Conservation (phyloP, 2,329 filamentous ascomycete genomes). For the Aspergillus chevalieri region DNA sequence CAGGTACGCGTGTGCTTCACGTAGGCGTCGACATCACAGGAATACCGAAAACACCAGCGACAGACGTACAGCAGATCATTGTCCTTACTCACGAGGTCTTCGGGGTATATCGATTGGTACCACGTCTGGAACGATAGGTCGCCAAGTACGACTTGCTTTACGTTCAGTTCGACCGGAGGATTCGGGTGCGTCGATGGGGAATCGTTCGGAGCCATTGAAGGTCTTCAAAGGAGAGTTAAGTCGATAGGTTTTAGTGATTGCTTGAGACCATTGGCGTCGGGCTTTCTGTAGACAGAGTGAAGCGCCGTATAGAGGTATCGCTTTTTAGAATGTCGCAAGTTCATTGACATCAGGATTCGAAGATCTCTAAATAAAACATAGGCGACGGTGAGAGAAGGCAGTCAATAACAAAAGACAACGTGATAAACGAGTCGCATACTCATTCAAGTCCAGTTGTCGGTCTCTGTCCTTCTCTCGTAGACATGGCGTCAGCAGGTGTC, state of each 20-base stretch:
- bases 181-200: slow-evolving; percentile 21
- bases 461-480: not conserved
- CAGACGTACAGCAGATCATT: slow-evolving; percentile 73
- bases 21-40: slow-evolving; percentile 39
- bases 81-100: slow-evolving; percentile 55
- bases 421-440: not conserved
- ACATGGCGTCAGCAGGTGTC: not conserved
- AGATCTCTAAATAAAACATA: not conserved
- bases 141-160: slow-evolving; percentile 80
- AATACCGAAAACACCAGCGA: slow-evolving; percentile 91
- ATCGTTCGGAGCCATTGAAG: slow-evolving; percentile 25
- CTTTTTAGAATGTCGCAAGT: not conserved
- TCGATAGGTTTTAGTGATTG: not conserved
- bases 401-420: not conserved
- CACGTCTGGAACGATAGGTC: slow-evolving; percentile 79
- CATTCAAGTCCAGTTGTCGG: not conserved
- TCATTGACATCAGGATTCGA: slow-evolving; percentile 8
- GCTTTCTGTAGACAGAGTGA: not conserved
- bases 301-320: not conserved
- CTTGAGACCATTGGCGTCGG: not conserved
- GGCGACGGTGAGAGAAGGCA: not conserved
- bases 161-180: slow-evolving; percentile 59
- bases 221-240: not conserved
- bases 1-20: slow-evolving; percentile 45
- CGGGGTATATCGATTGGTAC: slow-evolving; percentile 84